These are phyloP conservation scores for Boletus coccyginus DNA, from an alignment of 768 basidiomycete species.

Conservation along the genomic window DNA sequence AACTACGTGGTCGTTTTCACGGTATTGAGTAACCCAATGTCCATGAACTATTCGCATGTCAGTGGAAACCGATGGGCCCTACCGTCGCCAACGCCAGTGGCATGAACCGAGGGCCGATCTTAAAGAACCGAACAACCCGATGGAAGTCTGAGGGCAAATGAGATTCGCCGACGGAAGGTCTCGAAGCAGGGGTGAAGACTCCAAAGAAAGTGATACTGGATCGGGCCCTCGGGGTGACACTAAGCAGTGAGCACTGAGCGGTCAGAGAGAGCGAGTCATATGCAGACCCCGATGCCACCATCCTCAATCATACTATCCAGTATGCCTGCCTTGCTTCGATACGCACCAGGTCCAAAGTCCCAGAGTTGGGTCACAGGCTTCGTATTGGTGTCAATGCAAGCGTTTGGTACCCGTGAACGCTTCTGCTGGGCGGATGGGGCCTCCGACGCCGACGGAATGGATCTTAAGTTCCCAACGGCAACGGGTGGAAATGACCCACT, in stretches of 20 bases:
- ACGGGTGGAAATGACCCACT: neutral
- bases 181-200: neutral
- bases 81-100: neutral
- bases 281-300: no score
- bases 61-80: neutral
- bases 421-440: no score
- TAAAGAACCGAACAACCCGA: neutral
- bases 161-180: neutral
- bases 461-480: neutral
- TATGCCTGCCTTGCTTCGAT: neutral
- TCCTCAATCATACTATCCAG: no score
- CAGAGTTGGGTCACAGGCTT: neutral
- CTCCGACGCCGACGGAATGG: neutral
- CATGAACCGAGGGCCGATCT: no score
- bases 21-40: no score
- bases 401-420: no score
- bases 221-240: neutral
- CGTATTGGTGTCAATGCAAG: neutral
- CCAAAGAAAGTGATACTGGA: neutral
- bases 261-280: neutral
- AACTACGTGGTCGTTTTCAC: neutral
- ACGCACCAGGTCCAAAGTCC: no score
- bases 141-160: neutral
- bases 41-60: neutral
- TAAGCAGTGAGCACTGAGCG: neutral